Base-by-base conservation (phyloP, 345 rosid genomes). In the Moricandia arvensis region DNA sequence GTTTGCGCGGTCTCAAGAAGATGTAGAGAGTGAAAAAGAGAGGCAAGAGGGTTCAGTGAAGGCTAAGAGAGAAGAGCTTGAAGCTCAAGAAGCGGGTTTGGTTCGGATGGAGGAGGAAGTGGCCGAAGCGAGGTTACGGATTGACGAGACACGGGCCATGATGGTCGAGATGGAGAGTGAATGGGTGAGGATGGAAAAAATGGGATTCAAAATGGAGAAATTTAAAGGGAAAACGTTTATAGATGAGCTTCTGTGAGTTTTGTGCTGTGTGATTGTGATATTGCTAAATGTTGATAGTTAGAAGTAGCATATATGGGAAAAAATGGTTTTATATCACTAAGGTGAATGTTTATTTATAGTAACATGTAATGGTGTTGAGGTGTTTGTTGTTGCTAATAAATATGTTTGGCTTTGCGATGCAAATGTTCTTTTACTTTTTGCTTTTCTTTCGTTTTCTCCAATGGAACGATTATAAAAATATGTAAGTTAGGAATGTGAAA, bases 111-210 rank as follows among this genome's bases (percentile, higher is more conserved):
- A 91, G 76, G 62, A 78, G 58, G 90, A 81, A 38, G 82, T 73
- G 41, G 10, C 10, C 24, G 84, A 81, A 18, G 83, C 83, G 30
- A 82, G 74, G 70, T 71, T 66, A 16, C 41, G 35, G 43, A 82
- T 88, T 0, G 78, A 74, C 1, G 87, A 84, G 80, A 82, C 83
- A 34, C 73, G 74, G 29, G 73, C 70, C 57, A 7, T 4, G 85
- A 75, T 90, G 69, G 74, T 66, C 2, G 68, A 86, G 66, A 81
- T 88, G 0, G 90, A 88, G 83, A n/a, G n/a, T 7, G 87, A 86
- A 66, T 71, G 80, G 63, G 79, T 79, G 0, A 51, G 74, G 66
- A 43, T 82, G 71, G n/a, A n/a, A n/a, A n/a, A n/a, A n/a, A n/a
- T n/a, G n/a, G n/a, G n/a, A n/a, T n/a, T n/a, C n/a, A n/a, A n/a